Evolutionary conservation across 768 basidiomycete species (phyloP).

Genomic region (Termitomyces eurrhizus): DNA sequence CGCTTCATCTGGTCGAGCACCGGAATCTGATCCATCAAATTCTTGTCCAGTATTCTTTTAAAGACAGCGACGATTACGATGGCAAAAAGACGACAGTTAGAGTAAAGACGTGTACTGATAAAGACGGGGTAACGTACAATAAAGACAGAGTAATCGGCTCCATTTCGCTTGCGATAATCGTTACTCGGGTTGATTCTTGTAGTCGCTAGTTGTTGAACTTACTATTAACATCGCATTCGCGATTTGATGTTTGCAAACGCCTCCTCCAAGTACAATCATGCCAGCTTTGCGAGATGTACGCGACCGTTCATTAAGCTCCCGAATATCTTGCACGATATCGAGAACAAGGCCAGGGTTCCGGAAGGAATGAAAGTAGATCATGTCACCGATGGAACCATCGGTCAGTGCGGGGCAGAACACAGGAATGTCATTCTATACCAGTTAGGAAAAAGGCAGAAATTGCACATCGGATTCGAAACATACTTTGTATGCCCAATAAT

Average conservation of each 20-base stretch:
- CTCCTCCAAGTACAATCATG: conserved; percentile 97
- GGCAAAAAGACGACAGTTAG: background rate
- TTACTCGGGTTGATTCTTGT: background rate
- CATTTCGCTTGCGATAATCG: conserved; percentile 69
- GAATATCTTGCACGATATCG: conserved; percentile 95
- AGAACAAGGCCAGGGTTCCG: conserved; percentile 77
- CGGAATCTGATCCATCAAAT: conserved; percentile 98
- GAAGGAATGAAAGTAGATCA: conserved; percentile 99
- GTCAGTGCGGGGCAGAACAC: conserved; percentile 98
- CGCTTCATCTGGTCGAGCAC: conserved; percentile 95
- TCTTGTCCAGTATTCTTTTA: conserved; percentile 94
- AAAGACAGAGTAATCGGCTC: conserved; percentile 95
- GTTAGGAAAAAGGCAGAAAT: conserved; percentile 7
- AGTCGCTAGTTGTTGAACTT: conserved; percentile 21
- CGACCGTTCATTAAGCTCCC: conserved; percentile 84
- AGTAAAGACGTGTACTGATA: background rate
- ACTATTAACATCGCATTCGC: conserved; percentile 99
- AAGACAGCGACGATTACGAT: background rate
- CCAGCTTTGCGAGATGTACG: conserved; percentile 90
- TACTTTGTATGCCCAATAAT: conserved; percentile 99
- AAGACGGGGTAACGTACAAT: conserved; percentile 52
- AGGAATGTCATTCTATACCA: conserved; percentile 86
- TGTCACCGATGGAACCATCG: conserved; percentile 97
- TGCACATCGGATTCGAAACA: conserved; percentile 17
- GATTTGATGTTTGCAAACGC: conserved; percentile 99